Percentiles rank a stretch among this genome's conserved stretches.
These are phyloP conservation scores for Leptosphaerulina australis DNA, from an alignment of 2,329 filamentous ascomycete genomes.

Conservation along the genomic window DNA sequence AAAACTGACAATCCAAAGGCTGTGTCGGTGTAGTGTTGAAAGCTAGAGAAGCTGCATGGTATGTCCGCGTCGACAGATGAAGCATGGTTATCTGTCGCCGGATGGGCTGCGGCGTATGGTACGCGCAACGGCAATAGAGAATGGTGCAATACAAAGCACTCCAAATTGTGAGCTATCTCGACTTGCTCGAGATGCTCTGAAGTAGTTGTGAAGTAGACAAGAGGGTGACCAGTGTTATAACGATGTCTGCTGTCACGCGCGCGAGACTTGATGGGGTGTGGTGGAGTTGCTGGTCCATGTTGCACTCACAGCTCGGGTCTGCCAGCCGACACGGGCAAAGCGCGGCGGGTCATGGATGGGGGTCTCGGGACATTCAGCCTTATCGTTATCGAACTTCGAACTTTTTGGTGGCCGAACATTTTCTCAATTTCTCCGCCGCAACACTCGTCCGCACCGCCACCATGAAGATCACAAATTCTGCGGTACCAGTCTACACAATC, in stretches of 20 bases:
- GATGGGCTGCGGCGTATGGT: slow-evolving; percentile 26
- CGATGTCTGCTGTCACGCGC: slow-evolving; percentile 8
- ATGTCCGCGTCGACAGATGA: slow-evolving; percentile 26
- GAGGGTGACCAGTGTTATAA: neutral
- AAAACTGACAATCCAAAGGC: neutral
- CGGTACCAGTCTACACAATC: slow-evolving; percentile 92
- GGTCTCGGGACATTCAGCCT: neutral
- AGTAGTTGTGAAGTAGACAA: neutral
- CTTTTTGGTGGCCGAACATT: slow-evolving; percentile 7
- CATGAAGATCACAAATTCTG: slow-evolving; percentile 84
- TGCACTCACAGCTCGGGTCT: neutral
- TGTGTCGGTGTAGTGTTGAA: slow-evolving; percentile 9
- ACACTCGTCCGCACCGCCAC: slow-evolving; percentile 22
- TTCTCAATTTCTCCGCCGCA: neutral
- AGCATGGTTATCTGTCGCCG: slow-evolving; percentile 38
- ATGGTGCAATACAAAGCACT: neutral
- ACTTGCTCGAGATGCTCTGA: no score
- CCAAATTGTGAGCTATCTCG: no score
- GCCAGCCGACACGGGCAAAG: neutral
- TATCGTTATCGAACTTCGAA: slow-evolving; percentile 2
- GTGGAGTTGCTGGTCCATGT: neutral
- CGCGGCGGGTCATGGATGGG: neutral
- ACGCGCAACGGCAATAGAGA: slow-evolving; percentile 3
- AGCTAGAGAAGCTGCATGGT: slow-evolving; percentile 34
- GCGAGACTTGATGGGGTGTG: slow-evolving; percentile 2